A percentile compares a stretch with the other conserved stretches of the same genome.
phyloP scores from a whole-genome alignment of 2,329 filamentous ascomycete genomes.

The Decorospora gaudefroyi region DNA sequence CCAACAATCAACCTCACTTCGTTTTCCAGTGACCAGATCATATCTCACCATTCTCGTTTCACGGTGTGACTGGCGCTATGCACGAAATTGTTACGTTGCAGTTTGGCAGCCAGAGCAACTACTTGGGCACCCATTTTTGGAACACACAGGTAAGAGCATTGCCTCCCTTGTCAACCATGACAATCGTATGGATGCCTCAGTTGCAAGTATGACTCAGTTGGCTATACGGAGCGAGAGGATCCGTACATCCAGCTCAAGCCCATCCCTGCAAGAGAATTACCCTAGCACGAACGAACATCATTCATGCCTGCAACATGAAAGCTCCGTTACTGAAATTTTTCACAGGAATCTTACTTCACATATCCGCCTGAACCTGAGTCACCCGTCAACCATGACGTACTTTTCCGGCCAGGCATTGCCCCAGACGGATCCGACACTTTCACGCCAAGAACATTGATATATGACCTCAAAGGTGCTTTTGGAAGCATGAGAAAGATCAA shows the following conservation, averaged over 20 bases:
- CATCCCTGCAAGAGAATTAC: too few relatives aligned
- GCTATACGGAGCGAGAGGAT: too few relatives aligned
- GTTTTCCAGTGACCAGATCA: background rate
- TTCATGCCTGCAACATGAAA: too few relatives aligned
- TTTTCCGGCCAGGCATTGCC: slow-evolving; percentile 83
- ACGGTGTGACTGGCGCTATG: slow-evolving; percentile 60
- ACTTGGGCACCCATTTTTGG: slow-evolving; percentile 95
- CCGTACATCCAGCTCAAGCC: background rate
- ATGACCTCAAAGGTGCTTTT: slow-evolving; percentile 93
- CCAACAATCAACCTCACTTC: slow-evolving; percentile 1
- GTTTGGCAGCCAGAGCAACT: slow-evolving; percentile 90
- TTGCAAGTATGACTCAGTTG: too few relatives aligned
- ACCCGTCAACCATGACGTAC: slow-evolving; percentile 78
- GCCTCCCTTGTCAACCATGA: too few relatives aligned
- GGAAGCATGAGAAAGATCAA: slow-evolving; percentile 87
- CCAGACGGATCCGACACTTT: slow-evolving; percentile 88
- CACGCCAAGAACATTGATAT: slow-evolving; percentile 87
- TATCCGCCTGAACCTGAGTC: slow-evolving; percentile 70
- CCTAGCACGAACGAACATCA: too few relatives aligned
- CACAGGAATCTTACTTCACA: slow-evolving; percentile 94
- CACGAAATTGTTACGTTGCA: slow-evolving; percentile 94
- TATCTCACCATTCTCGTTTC: background rate
- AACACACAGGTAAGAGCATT: slow-evolving; percentile 84
- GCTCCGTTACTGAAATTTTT: background rate
- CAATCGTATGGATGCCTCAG: too few relatives aligned